Conservation (phyloP, 257 asterid genomes). For the Rehmannia glutinosa region DNA sequence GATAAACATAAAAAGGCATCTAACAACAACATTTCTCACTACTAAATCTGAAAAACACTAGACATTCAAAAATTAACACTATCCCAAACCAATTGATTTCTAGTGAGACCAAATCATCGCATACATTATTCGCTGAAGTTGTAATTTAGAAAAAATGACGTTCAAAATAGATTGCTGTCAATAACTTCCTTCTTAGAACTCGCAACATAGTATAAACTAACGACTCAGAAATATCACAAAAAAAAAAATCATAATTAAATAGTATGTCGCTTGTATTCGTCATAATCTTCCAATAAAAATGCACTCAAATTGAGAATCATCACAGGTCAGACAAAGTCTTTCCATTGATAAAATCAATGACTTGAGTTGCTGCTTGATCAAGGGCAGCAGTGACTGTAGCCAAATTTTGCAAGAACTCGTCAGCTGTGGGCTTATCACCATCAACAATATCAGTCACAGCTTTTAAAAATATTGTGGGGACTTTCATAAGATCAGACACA, state of each 20-base stretch:
- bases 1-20: neutral
- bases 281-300: neutral
- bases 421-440: slow-evolving; percentile 90
- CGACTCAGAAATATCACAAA: no score
- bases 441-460: slow-evolving; percentile 92
- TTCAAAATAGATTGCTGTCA: no score
- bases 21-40: no score
- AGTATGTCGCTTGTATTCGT: neutral
- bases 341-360: slow-evolving; percentile 68
- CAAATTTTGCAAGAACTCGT: slow-evolving; percentile 78
- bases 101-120: no score
- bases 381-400: slow-evolving; percentile 80
- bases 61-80: no score
- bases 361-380: slow-evolving; percentile 55
- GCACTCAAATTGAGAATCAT: neutral
- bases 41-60: neutral
- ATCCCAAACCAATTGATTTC: no score
- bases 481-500: slow-evolving; percentile 78
- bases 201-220: no score
- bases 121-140: no score
- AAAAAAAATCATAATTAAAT: no score
- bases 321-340: slow-evolving; percentile 63
- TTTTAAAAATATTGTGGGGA: slow-evolving; percentile 73
- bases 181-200: no score
- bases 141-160: no score